phyloP scores from a whole-genome alignment of 306 rosid genomes.

The Corylus heterophylla region DNA sequence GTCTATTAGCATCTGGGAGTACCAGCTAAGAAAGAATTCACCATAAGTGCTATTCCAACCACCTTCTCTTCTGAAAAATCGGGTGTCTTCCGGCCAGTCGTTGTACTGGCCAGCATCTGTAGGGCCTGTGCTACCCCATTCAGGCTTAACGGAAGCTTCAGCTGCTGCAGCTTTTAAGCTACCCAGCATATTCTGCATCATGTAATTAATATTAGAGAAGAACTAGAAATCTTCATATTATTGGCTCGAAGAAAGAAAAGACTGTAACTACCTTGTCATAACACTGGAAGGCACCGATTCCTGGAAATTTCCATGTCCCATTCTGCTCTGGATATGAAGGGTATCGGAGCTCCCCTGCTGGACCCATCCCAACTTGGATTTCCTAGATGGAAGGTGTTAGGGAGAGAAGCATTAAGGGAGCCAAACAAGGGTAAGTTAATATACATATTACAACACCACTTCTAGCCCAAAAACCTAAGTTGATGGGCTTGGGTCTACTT shows the following conservation, averaged over 20 bases:
- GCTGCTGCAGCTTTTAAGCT: slow-evolving; percentile 79
- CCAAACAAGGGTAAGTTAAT: no score
- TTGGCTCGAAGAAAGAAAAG: neutral
- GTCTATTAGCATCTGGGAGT: slow-evolving; percentile 74
- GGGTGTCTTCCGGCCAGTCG: slow-evolving; percentile 93
- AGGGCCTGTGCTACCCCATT: slow-evolving; percentile 97
- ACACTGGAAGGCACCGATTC: slow-evolving; percentile 96
- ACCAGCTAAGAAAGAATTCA: slow-evolving; percentile 89
- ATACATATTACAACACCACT: no score
- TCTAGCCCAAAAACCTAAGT: no score
- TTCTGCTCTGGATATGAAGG: slow-evolving; percentile 95
- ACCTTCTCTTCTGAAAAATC: slow-evolving; percentile 79
- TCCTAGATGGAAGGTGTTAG: slow-evolving; percentile 47
- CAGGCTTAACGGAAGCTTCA: slow-evolving; percentile 64
- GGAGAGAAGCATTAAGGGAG: no score
- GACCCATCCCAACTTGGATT: slow-evolving; percentile 99
- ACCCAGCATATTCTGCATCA: slow-evolving; percentile 77
- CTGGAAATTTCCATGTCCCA: slow-evolving; percentile 93
- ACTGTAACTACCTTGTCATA: slow-evolving; percentile 72
- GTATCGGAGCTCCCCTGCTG: slow-evolving; percentile 96
- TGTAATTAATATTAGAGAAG: slow-evolving; percentile 3
- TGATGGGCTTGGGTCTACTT: no score
- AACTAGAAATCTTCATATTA: neutral
- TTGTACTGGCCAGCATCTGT: slow-evolving; percentile 92
- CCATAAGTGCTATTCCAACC: slow-evolving; percentile 77